phyloP scores from a whole-genome alignment of 495 filamentous ascomycete species.

The Penicillium coprophilum region DNA sequence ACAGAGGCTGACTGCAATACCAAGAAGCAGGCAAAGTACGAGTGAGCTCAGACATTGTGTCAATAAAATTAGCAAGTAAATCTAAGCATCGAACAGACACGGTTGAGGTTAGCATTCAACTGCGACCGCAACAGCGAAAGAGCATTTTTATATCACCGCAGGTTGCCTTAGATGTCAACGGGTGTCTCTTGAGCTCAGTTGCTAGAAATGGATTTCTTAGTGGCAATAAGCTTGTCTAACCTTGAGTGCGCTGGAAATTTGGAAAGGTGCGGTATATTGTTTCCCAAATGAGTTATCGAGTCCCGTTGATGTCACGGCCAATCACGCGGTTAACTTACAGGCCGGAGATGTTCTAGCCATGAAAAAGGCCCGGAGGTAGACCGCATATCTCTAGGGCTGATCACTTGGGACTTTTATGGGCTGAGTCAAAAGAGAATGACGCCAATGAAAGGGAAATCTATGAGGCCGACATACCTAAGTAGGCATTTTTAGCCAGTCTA shows the following conservation, averaged over 20 bases:
- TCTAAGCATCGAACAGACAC: not conserved
- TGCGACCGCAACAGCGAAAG: not conserved
- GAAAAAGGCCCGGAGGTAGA: not conserved
- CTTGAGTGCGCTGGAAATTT: conserved; percentile 2
- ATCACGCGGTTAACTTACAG: not conserved
- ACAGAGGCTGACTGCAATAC: conserved; percentile 44
- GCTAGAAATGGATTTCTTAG: conserved; percentile 9
- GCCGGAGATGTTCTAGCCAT: not conserved
- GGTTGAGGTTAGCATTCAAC: not conserved
- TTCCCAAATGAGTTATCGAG: conserved; percentile 42
- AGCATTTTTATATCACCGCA: not conserved
- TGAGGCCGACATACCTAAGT: not conserved
- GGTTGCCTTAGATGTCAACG: not conserved
- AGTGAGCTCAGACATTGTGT: conserved; percentile 39
- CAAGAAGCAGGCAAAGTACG: conserved; percentile 46
- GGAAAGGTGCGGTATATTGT: conserved; percentile 28
- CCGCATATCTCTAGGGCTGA: not conserved
- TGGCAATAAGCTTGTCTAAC: conserved; percentile 13
- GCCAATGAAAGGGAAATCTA: not conserved
- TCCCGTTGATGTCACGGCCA: conserved; percentile 26
- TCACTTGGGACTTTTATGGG: not conserved
- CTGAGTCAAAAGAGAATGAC: not conserved
- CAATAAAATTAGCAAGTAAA: conserved; percentile 1
- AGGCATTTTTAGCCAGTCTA: not conserved
- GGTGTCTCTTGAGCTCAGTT: not conserved